Evolutionary conservation across 2,329 filamentous ascomycete genomes (phyloP), one percentile per base, ranked within the genome.

Genomic region (Fusarium chlamydosporum): DNA sequence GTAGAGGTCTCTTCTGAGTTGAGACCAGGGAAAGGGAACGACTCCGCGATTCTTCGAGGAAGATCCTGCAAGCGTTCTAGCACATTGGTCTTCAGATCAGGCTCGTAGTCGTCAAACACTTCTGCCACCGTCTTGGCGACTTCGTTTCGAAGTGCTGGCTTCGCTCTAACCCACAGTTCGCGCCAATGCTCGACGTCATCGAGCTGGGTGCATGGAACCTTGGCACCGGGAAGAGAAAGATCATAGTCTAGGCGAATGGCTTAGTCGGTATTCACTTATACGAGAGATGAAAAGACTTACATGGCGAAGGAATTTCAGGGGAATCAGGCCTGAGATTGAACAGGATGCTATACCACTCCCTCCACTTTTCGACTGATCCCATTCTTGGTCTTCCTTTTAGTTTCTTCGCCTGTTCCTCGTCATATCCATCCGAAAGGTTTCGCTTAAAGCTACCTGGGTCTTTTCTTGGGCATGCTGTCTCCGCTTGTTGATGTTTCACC

Each of bases 361-460:
- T 71, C 71, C 71, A 73, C 45, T 67, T 71, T 11, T 68, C 61
- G 8, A 29, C 45, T 2, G 62, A 38, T 4, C 13, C 18, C 35
- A 56, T 51, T 27, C 50, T 64, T 7, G 31, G 40, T 20, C 63
- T 55, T 10, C 50, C 65, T n/a, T 67, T 68, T 12, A 75, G 18
- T 23, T 60, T 72, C 47, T 65, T 60, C 18, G 60, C 65, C n/a
- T 75, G 70, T 33, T 69, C 62, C 20, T 67, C 60, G 16, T 75
- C 73, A 23, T 72, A 75, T 5, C 73, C 72, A 34, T 71, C 70
- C 2, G 52, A 35, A 7, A 73, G 57, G 27, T 73, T 45, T 43
- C 71, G 54, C 26, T 33, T 37, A 9, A 61, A 48, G 3, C 27
- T 59, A 26, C 16, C 52, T 9, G 46, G 43, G 4, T 75, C 72